Base-by-base conservation (phyloP, 1,139 yeast species). In the Kazachstania sp. region DNA sequence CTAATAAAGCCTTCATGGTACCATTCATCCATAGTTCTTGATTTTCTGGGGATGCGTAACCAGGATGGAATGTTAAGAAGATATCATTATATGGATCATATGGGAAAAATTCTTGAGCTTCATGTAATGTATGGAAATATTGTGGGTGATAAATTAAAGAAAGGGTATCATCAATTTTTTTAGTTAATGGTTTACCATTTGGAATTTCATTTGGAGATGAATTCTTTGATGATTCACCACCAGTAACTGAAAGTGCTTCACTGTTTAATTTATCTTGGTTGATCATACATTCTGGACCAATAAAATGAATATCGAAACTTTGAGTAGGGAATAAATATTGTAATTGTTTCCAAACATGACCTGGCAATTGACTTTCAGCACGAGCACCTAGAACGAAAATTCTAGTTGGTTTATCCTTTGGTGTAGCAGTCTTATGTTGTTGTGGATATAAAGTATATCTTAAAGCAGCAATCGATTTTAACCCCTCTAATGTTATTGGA, bases 51-150 rank as follows among this genome's bases (percentile, higher is more conserved):
- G 95, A 86, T 29, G 87, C 83, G 65, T 90, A 78, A 41, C 97
- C 96, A 1, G 98, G 97, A 65, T 92, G 97, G 83, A 90, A 92
- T 47, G 86, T 71, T 74, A 87, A 88, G 69, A 92, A 92, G 23
- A 81, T 79, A 66, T 92, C 99, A 65, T 86, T 76, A 67, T 92
- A 92, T 38, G 99, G 98, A 66, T 92, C 98, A 65, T 90, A 92
- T 18, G 99, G 98, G 81, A 88, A 87, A 65, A 92, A 83, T 68
- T 90, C 97, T 58, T 92, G 95, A 47, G 86, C 83, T 57, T 87
- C 87, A 66, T 92, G 95, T 50, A 86, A 73, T 45, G 85, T 94
- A 63, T 88, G 88, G 79, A 94, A 92, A 66, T 84, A 90, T 61
- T 85, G 84, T 2, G 97, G 86, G 66, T 92, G 95, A 67, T 85